Percentiles rank a stretch among this genome's conserved stretches.
Conservation (phyloP, 768 basidiomycete genomes). For the Paxillus involutus region DNA sequence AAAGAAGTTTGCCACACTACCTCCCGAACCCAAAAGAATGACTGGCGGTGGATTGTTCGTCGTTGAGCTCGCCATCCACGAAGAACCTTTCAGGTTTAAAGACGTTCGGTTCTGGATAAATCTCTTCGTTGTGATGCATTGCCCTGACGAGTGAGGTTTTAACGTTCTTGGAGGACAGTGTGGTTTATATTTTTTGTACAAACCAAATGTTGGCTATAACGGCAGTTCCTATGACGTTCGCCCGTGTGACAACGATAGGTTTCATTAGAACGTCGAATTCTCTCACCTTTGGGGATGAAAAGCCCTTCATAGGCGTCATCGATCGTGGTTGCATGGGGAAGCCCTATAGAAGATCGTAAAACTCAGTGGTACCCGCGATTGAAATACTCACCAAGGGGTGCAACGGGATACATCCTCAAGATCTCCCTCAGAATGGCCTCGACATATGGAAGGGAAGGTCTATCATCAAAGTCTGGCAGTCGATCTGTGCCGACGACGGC, state of each 20-base stretch:
- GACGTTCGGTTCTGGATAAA: constrained; percentile 17
- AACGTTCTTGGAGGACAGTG: background rate
- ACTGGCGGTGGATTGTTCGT: background rate
- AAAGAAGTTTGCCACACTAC: background rate
- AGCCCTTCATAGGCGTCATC: constrained; percentile 17
- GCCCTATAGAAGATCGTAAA: constrained; percentile 1
- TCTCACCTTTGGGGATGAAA: constrained; percentile 26
- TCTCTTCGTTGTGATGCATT: constrained; percentile 9
- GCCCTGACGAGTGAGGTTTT: constrained; percentile 10
- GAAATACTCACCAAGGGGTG: constrained; percentile 22
- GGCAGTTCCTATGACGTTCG: constrained; percentile 12
- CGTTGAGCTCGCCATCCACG: constrained; percentile 7
- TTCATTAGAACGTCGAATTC: background rate
- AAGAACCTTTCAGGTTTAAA: constrained; percentile 36
- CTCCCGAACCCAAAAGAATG: constrained; percentile 25
- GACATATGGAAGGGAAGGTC: constrained; percentile 25
- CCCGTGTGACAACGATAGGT: background rate
- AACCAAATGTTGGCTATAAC: constrained; percentile 23
- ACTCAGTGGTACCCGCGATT: no score
- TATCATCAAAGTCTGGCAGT: constrained; percentile 26
- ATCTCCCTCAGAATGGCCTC: constrained; percentile 30
- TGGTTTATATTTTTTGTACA: background rate
- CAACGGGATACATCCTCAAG: constrained; percentile 27
- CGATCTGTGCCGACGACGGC: constrained; percentile 26
- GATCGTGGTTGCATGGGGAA: constrained; percentile 18